These are phyloP conservation scores for Tylopilus sp. DNA, from an alignment of 1,284 basidiomycete species.

Conservation along the genomic window DNA sequence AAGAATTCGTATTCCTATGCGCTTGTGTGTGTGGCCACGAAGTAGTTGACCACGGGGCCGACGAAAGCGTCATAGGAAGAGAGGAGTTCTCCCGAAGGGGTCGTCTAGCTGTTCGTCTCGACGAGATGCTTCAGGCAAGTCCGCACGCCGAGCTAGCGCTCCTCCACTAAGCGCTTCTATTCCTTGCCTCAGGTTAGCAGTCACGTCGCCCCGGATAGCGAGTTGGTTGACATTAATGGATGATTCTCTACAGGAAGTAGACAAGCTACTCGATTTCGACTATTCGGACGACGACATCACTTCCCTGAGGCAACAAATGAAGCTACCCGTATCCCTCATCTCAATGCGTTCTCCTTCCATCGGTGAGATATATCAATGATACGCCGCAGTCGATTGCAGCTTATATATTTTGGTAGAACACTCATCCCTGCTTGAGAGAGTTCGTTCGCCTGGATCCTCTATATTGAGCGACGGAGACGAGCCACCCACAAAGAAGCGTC, in stretches of 20 bases:
- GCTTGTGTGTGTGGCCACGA: slow-evolving; percentile 74
- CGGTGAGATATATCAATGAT: slow-evolving; percentile 34
- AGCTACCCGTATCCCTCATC: slow-evolving; percentile 44
- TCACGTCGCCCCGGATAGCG: slow-evolving; percentile 11
- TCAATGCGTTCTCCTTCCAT: slow-evolving; percentile 36
- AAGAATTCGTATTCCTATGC: slow-evolving; percentile 53
- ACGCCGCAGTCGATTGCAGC: slow-evolving; percentile 13
- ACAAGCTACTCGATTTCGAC: slow-evolving; percentile 71
- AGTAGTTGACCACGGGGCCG: slow-evolving; percentile 64
- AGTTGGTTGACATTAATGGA: slow-evolving; percentile 18
- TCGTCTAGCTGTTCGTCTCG: slow-evolving; percentile 75
- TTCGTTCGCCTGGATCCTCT: slow-evolving; percentile 55
- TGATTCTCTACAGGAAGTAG: slow-evolving; percentile 54
- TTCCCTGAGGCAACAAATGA: slow-evolving; percentile 72
- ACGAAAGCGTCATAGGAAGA: slow-evolving; percentile 49
- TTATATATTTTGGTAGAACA: slow-evolving; percentile 26
- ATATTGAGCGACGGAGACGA: slow-evolving; percentile 50
- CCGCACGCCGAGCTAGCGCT: slow-evolving; percentile 13
- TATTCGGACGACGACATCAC: slow-evolving; percentile 66
- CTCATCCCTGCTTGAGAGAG: slow-evolving; percentile 34
- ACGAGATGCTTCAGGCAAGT: slow-evolving; percentile 77
- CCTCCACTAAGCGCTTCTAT: slow-evolving; percentile 17
- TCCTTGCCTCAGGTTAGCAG: slow-evolving; percentile 25
- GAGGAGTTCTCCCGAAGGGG: slow-evolving; percentile 67
- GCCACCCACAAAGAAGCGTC: slow-evolving; percentile 47